These are phyloP conservation scores for Croton setiger DNA, from an alignment of 441 rosid species.

Conservation along the genomic window DNA sequence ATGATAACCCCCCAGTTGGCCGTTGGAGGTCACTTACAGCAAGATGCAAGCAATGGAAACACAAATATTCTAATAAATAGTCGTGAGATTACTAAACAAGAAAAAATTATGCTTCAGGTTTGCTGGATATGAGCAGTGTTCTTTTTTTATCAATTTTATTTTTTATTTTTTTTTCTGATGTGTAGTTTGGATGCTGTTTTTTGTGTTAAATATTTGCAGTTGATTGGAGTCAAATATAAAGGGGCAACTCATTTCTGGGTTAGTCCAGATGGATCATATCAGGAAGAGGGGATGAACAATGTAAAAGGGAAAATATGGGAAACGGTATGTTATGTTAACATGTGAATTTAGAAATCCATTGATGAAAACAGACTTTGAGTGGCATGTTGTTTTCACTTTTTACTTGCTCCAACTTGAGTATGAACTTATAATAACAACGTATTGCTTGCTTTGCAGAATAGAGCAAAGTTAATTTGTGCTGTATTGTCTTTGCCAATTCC, in stretches of 20 bases:
- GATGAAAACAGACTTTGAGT: not conserved
- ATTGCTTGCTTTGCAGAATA: conserved; percentile 44
- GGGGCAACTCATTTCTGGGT: conserved; percentile 87
- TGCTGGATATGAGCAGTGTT: conserved; percentile 10
- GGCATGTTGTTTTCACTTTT: conserved; percentile 18
- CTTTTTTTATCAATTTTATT: not conserved
- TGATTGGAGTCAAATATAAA: conserved; percentile 78
- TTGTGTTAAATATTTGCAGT: conserved; percentile 37
- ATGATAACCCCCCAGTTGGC: conserved; percentile 62
- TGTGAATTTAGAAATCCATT: conserved; percentile 3
- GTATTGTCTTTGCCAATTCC: conserved; percentile 78
- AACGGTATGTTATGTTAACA: conserved; percentile 52
- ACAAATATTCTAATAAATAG: conserved; percentile 63
- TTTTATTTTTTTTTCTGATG: not conserved
- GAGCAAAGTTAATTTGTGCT: conserved; percentile 59
- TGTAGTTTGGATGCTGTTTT: conserved; percentile 11
- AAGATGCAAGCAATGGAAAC: conserved; percentile 81
- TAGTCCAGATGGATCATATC: conserved; percentile 73
- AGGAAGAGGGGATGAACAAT: conserved; percentile 90
- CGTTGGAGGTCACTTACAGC: conserved; percentile 54
- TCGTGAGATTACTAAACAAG: conserved; percentile 77
- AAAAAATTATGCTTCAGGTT: conserved; percentile 80
- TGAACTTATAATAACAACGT: conserved; percentile 9
- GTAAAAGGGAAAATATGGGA: conserved; percentile 73
- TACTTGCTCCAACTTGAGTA: conserved; percentile 6